These are phyloP conservation scores for Iris pallida DNA, from an alignment of 116 monocot genomes.

Conservation along the genomic window DNA sequence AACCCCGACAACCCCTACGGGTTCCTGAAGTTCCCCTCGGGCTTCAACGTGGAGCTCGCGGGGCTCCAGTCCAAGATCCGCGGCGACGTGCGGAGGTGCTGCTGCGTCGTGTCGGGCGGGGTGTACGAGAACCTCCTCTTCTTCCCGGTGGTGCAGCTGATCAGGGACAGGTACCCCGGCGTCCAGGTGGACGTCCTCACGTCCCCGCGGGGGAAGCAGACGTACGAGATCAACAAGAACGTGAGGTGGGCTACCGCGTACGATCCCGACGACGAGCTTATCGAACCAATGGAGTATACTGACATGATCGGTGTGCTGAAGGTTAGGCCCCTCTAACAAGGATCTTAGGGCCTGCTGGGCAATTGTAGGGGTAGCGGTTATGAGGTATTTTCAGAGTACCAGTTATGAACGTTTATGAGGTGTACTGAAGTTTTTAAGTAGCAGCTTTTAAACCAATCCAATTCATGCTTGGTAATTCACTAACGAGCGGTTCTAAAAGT, in stretches of 20 bases:
- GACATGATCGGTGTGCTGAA: conserved; percentile 69
- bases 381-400: too few species aligned
- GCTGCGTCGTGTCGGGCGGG: conserved; percentile 78
- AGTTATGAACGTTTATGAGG: too few species aligned
- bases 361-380: too few species aligned
- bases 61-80: conserved; percentile 60
- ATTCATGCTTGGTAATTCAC: too few species aligned
- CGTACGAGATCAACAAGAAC: conserved; percentile 86
- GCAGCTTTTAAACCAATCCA: too few species aligned
- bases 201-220: conserved; percentile 71
- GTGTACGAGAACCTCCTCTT: conserved; percentile 88
- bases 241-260: conserved; percentile 76
- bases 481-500: too few species aligned
- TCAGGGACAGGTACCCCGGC: conserved; percentile 83
- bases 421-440: too few species aligned
- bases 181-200: conserved; percentile 66
- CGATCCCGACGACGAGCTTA: conserved; percentile 63
- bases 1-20: conserved; percentile 74
- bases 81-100: conserved; percentile 75
- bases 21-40: conserved; percentile 76
- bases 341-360: too few species aligned
- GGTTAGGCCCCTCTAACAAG: conserved; percentile 18
- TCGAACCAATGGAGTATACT: conserved; percentile 71
- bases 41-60: conserved; percentile 66
- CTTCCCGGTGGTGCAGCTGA: conserved; percentile 73